Conservation (phyloP, 768 basidiomycete genomes). For the Lentinus tigrinus region DNA sequence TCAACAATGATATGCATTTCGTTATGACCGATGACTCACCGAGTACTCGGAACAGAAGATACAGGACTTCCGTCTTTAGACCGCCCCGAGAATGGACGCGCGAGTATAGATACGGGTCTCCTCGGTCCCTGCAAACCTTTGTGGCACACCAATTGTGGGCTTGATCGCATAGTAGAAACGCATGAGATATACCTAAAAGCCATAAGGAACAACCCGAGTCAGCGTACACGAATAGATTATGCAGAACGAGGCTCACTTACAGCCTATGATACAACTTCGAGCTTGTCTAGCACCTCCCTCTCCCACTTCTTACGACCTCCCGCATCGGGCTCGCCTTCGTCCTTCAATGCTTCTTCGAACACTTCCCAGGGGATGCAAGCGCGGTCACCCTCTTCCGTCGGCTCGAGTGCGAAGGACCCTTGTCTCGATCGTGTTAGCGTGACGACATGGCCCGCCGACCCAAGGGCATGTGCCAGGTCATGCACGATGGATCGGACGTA, state of each 20-base stretch:
- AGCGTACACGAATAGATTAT: not conserved
- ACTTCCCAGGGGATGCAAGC: slow-evolving; percentile 74
- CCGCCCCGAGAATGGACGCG: not conserved
- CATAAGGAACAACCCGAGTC: not conserved
- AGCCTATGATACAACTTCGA: slow-evolving; percentile 50
- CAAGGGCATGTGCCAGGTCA: slow-evolving; percentile 82
- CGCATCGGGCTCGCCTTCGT: slow-evolving; percentile 54
- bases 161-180: not conserved
- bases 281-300: slow-evolving; percentile 63
- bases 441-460: slow-evolving; percentile 91
- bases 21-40: not conserved
- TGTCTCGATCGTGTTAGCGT: slow-evolving; percentile 87
- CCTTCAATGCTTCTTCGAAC: slow-evolving; percentile 58
- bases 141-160: not conserved
- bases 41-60: not conserved
- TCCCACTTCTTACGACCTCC: slow-evolving; percentile 85
- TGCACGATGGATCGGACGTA: slow-evolving; percentile 96
- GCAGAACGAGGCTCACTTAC: not conserved
- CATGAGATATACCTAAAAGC: not conserved
- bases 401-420: slow-evolving; percentile 67
- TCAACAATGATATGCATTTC: not conserved
- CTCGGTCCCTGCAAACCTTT: not conserved
- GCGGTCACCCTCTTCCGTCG: slow-evolving; percentile 50
- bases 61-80: too few species aligned
- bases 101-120: not conserved